Percentiles rank a stretch among this genome's conserved stretches.
Evolutionary conservation across 805 yeast species (phyloP).

Genomic region (Candida tammaniensis): DNA sequence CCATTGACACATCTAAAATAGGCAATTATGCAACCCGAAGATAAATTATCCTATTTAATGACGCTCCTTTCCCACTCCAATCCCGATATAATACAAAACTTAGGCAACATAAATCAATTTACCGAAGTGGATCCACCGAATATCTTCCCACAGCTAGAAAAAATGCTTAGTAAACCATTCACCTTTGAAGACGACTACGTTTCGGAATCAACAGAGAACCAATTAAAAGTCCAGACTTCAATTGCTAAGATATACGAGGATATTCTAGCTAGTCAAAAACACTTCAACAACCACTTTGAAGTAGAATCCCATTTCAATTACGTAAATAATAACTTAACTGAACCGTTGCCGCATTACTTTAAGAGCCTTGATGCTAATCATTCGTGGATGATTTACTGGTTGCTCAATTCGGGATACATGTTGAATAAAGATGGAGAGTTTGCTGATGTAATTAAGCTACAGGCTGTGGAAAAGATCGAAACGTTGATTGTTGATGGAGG

Average conservation of each 20-base stretch:
- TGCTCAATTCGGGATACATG: conserved; percentile 45
- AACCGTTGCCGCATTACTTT: conserved; percentile 50
- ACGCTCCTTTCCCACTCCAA: no score
- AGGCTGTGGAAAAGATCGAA: conserved; percentile 20
- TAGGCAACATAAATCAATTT: conserved; percentile 4
- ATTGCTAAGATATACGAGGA: conserved; percentile 30
- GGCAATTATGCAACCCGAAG: conserved; percentile 11
- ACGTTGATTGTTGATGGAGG: conserved; percentile 29
- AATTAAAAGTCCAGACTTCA: conserved; percentile 27
- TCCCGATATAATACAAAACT: conserved; percentile 7
- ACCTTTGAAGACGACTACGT: conserved; percentile 23
- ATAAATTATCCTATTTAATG: conserved; percentile 17
- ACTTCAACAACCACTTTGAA: conserved; percentile 13
- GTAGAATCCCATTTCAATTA: conserved; percentile 42
- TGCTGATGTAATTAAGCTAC: not conserved
- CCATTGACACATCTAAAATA: conserved; percentile 12
- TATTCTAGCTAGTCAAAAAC: conserved; percentile 10
- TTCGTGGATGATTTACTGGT: conserved; percentile 90
- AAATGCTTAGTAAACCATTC: conserved; percentile 14
- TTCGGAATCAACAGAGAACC: conserved; percentile 37
- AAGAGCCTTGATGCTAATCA: conserved; percentile 79
- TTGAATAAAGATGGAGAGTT: conserved; percentile 10
- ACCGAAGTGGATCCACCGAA: conserved; percentile 15
- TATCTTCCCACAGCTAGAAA: conserved; percentile 8
- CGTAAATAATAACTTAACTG: conserved; percentile 29